A percentile compares a stretch with the other conserved stretches of the same genome.
phyloP scores from a whole-genome alignment of 495 filamentous ascomycete species.

The Neohortaea acidophila region DNA sequence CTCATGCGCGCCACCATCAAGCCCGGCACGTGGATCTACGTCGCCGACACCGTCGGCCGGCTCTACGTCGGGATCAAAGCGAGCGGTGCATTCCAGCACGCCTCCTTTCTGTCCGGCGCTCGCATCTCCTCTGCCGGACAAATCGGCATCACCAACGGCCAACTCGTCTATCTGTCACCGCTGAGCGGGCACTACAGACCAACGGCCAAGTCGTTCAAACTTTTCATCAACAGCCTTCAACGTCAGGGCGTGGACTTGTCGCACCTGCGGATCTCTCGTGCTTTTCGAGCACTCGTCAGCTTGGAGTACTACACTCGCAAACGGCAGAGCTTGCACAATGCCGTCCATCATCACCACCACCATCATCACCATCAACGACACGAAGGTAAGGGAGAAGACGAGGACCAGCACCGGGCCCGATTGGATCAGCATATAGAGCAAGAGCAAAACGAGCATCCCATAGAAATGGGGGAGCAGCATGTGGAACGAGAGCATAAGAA shows the following conservation, averaged over 20 bases:
- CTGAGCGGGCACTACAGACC: constrained; percentile 78
- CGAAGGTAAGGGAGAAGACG: no score
- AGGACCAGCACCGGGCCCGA: no score
- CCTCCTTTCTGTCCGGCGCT: constrained; percentile 65
- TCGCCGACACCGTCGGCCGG: constrained; percentile 67
- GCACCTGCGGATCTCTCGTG: constrained; percentile 56
- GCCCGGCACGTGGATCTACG: constrained; percentile 64
- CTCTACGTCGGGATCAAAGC: constrained; percentile 84
- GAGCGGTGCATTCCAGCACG: constrained; percentile 75
- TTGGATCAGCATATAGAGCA: no score
- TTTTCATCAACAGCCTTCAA: constrained; percentile 56
- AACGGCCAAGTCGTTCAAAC: constrained; percentile 59
- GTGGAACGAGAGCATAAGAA: constrained; percentile 33
- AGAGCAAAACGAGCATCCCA: no score
- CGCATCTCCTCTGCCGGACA: constrained; percentile 74
- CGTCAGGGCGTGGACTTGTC: constrained; percentile 65
- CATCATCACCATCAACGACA: no score
- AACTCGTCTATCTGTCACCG: constrained; percentile 39
- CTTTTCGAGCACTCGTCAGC: constrained; percentile 64
- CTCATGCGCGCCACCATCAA: constrained; percentile 51
- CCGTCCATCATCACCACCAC: no score
- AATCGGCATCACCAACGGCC: constrained; percentile 68
- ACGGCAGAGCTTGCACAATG: no score
- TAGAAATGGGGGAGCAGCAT: no score
- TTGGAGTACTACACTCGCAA: constrained; percentile 70